Base-by-base conservation (phyloP, 495 filamentous ascomycete species). In the Cryomyces antarcticus region DNA sequence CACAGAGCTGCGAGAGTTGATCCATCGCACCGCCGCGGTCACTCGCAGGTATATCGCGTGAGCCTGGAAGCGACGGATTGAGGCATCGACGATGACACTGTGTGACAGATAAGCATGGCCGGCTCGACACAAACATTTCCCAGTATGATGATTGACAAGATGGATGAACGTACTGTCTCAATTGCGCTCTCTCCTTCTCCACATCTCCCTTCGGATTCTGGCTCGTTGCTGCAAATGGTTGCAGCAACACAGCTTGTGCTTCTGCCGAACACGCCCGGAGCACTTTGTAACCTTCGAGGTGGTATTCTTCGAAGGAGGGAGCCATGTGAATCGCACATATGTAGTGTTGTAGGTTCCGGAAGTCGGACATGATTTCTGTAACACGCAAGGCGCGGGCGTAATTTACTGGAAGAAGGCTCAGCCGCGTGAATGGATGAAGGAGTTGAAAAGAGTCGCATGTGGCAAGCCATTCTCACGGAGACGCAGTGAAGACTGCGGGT, bases 1-100 rank as follows among this genome's bases (percentile, higher is more conserved):
- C 37, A 83, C 64, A 31, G 65, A 63, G 13, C 77, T 68, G 34
- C 85, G 71, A 51, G 77, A 71, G 49, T 82, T 77, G 49, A 81
- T 62, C 86, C 86, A 94, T 56, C 82, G 70, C 51, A 75, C 72
- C 13, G 77, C 82, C 10, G 84, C 82, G 4, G 72, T 72, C 35
- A 81, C 78, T 28, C 79, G 76, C 12, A 88, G 70, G 51, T 87
- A 87, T 46, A 86, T 83, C 58, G 78, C 82, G 57, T 89, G 84
- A 31, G 72, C 82, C 58, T 82, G 78, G 66, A 92, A 85, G 41
- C 86, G 73, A 41, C 86, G 75, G 12, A 80, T 69, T 51, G 71
- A 77, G 35, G 81, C 77, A 49, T 94, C 86, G 38, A 81, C 66
- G 38, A 83, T 72, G 42, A 92, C 72, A 48, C 83, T 88, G 49